Base-by-base conservation (phyloP, 768 basidiomycete species). In the Crucibulum laeve region DNA sequence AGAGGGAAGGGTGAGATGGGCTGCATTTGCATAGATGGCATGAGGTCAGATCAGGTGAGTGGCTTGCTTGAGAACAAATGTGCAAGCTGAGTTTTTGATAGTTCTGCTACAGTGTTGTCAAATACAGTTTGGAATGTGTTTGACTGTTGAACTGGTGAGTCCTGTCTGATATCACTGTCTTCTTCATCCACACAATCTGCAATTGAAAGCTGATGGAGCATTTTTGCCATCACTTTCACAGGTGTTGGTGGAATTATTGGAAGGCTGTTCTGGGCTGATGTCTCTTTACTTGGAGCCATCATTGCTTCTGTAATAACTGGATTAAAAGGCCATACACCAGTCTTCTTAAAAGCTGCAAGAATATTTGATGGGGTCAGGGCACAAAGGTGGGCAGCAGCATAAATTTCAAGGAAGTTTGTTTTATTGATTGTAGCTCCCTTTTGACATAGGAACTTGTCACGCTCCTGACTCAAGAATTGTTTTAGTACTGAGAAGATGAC, bases 361-460 rank as follows among this genome's bases (percentile, higher is more conserved):
- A 71, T 64, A 24, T 47, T 59, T 6, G 42, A 43, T 6, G 44
- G 21, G 0, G 59, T 63, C 15, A 68, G 46, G 13, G 57, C 55
- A 0, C 45, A 25, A 1, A 46, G 13, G 38, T 63, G 61, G 4
- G 64, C 67, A 5, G 39, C 25, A 10, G 38, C 55, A 34, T 64
- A 66, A 3, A 67, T 47, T 8, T 35, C 17, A 7, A 66, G 42
- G 40, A 68, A 68, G 41, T 67, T 67, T 5, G 39, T 41, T 42
- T 66, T 66, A 7, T 38, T 50, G 23, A 68, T 43, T 10, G 42
- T 52, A 30, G 44, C 28, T 1, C 52, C 43, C 18, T 40, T 58
- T 8, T 39, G 34, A 11, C 47, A 19, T 42, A 39, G 34, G 2
- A 7, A 10, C 28, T 5, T 18, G 13, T 50, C 45, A 17, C 23